Percentiles rank a stretch among this genome's conserved stretches.
These are phyloP conservation scores for Saturnispora kantuleensis DNA, from an alignment of 805 yeast genomes.

Conservation along the genomic window DNA sequence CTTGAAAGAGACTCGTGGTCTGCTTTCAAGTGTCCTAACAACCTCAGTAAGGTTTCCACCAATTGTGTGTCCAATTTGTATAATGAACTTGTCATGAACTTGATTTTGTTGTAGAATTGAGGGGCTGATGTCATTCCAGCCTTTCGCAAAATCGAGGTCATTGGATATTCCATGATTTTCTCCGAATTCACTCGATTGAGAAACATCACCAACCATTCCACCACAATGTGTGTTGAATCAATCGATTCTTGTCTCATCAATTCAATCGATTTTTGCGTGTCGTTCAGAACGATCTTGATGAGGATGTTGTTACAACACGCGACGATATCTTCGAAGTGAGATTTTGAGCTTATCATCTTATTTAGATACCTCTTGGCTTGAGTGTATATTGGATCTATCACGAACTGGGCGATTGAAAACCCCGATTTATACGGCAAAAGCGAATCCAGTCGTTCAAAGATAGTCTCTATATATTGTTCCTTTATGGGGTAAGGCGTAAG, in stretches of 20 bases:
- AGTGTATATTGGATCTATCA: slow-evolving; percentile 28
- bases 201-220: slow-evolving; percentile 25
- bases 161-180: neutral
- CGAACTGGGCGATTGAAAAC: slow-evolving; percentile 27
- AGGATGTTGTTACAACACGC: slow-evolving; percentile 9
- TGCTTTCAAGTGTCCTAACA: slow-evolving; percentile 14
- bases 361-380: slow-evolving; percentile 27
- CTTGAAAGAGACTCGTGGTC: slow-evolving; percentile 14
- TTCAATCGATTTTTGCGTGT: slow-evolving; percentile 1
- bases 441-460: slow-evolving; percentile 26
- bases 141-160: slow-evolving; percentile 5
- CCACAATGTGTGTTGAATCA: slow-evolving; percentile 7
- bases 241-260: slow-evolving; percentile 17
- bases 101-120: slow-evolving; percentile 7
- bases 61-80: slow-evolving; percentile 12
- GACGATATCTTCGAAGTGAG: slow-evolving; percentile 25
- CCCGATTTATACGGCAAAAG: slow-evolving; percentile 31
- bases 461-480: slow-evolving; percentile 22
- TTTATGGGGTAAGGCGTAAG: slow-evolving; percentile 1
- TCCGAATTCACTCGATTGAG: slow-evolving; percentile 15
- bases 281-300: slow-evolving; percentile 2
- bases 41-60: slow-evolving; percentile 10
- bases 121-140: slow-evolving; percentile 11
- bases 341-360: slow-evolving; percentile 20
- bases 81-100: neutral